These are phyloP conservation scores for Bacterosira constricta DNA, from an alignment of 108 stramenopile genomes.

Conservation along the genomic window DNA sequence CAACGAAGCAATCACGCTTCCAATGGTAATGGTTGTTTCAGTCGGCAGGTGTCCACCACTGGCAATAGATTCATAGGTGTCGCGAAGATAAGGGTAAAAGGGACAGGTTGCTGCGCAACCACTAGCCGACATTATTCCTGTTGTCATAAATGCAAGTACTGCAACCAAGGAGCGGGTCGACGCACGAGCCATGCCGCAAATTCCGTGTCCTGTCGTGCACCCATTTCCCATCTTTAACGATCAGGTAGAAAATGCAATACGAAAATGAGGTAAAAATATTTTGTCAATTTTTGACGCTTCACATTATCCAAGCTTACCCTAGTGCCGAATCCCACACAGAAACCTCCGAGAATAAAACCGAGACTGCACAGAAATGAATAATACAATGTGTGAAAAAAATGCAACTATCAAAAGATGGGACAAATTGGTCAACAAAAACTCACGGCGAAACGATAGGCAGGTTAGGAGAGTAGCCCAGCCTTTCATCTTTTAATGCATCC, in stretches of 20 bases:
- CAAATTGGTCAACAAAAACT: constrained; percentile 2
- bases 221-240: constrained; percentile 61
- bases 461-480: constrained; percentile 2
- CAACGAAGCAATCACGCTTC: constrained; percentile 22
- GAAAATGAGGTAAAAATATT: background rate
- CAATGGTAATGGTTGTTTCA: constrained; percentile 17
- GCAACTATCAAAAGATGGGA: background rate
- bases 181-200: constrained; percentile 85
- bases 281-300: background rate
- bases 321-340: constrained; percentile 79
- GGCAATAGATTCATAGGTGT: constrained; percentile 7
- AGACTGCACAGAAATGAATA: constrained; percentile 18
- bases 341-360: constrained; percentile 62
- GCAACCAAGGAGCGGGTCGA: constrained; percentile 78
- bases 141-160: constrained; percentile 74
- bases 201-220: constrained; percentile 77
- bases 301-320: constrained; percentile 1
- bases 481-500: constrained; percentile 35
- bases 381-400: background rate
- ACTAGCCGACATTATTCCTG: constrained; percentile 56
- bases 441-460: constrained; percentile 26
- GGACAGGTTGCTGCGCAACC: constrained; percentile 40
- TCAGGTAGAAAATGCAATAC: background rate
- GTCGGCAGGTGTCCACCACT: constrained; percentile 19
- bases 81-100: constrained; percentile 32